These are phyloP conservation scores for Linnemannia elongata DNA, from an alignment of 192 early-diverging fungal genomes.

Conservation along the genomic window DNA sequence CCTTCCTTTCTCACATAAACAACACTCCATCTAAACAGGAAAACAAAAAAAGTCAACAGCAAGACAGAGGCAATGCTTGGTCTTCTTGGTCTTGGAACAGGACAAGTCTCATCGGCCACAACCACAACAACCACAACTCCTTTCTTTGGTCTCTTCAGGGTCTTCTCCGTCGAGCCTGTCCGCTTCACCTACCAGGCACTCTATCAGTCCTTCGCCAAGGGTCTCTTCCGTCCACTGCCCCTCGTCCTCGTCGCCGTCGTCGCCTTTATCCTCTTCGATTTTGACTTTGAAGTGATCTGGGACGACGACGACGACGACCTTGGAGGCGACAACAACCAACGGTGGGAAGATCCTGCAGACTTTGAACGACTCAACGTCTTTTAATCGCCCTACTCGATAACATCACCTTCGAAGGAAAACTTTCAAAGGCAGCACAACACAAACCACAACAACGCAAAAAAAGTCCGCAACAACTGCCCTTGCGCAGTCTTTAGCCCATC, in stretches of 20 bases:
- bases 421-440: no score
- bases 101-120: constrained; percentile 22
- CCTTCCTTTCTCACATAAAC: background rate
- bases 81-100: constrained; percentile 52
- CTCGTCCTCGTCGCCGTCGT: constrained; percentile 28
- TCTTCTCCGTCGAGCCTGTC: constrained; percentile 8
- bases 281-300: constrained; percentile 52
- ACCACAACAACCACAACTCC: constrained; percentile 20
- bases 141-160: constrained; percentile 46
- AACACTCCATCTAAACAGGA: background rate
- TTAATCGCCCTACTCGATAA: background rate
- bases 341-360: constrained; percentile 23
- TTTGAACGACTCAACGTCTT: constrained; percentile 3
- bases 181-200: constrained; percentile 46
- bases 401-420: background rate
- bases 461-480: background rate
- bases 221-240: constrained; percentile 26
- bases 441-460: background rate
- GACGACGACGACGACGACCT: constrained; percentile 26
- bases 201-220: constrained; percentile 30
- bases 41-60: background rate
- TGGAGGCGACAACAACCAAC: constrained; percentile 9
- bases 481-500: background rate
- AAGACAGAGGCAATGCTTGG: constrained; percentile 38
- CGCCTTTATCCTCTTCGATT: constrained; percentile 38